These are phyloP conservation scores for Trypanosoma platydactyli DNA, from an alignment of 208 protist genomes.

Conservation along the genomic window DNA sequence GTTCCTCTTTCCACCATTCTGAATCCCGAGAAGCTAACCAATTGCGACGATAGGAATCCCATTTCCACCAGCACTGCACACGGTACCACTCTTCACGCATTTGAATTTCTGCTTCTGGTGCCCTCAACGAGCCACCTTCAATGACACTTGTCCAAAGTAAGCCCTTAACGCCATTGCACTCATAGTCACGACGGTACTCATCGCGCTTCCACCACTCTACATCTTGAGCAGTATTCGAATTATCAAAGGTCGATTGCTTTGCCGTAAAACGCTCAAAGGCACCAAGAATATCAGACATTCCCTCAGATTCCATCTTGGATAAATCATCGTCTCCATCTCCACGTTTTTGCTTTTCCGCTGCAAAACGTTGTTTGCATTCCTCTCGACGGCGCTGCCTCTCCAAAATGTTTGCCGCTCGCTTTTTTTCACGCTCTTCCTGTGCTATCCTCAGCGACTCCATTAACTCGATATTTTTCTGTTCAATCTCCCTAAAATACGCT, in stretches of 20 bases:
- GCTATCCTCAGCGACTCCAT: slow-evolving; percentile 24
- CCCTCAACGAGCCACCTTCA: slow-evolving; percentile 30
- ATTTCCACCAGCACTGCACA: slow-evolving; percentile 40
- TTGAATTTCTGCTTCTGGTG: slow-evolving; percentile 33
- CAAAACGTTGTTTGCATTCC: slow-evolving; percentile 11
- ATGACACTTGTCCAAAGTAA: slow-evolving; percentile 35
- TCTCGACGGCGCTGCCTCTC: slow-evolving; percentile 23
- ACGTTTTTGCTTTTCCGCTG: slow-evolving; percentile 4
- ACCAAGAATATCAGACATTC: slow-evolving; percentile 34
- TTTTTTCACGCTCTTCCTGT: slow-evolving; percentile 27
- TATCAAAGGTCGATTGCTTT: slow-evolving; percentile 38
- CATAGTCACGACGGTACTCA: slow-evolving; percentile 37
- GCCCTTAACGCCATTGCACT: slow-evolving; percentile 35
- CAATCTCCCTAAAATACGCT: slow-evolving; percentile 31
- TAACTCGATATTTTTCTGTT: slow-evolving; percentile 31
- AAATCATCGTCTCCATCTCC: slow-evolving; percentile 8
- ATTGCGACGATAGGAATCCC: slow-evolving; percentile 30
- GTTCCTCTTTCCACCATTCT: slow-evolving; percentile 46
- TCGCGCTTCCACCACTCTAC: slow-evolving; percentile 43
- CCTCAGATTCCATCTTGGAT: slow-evolving; percentile 21
- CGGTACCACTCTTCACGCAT: slow-evolving; percentile 42
- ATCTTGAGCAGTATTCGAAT: slow-evolving; percentile 36
- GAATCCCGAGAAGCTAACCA: slow-evolving; percentile 33
- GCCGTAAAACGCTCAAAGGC: slow-evolving; percentile 36
- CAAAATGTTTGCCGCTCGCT: slow-evolving; percentile 26